Conservation (phyloP, 805 yeast genomes). For the Candida sphagnicola region DNA sequence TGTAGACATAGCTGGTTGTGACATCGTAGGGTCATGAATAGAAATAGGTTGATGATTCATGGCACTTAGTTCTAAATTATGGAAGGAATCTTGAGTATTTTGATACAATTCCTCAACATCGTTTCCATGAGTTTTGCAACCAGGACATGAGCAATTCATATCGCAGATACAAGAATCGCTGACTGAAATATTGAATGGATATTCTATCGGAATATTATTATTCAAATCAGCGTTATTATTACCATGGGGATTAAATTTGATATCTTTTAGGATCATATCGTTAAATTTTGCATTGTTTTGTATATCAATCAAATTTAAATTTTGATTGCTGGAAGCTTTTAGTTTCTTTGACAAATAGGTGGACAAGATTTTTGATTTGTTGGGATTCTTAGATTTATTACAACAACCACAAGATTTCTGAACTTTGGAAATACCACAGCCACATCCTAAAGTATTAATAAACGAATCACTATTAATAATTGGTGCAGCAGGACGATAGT, state of each 20-base stretch:
- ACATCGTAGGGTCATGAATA: neutral
- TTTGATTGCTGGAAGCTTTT: constrained; percentile 7
- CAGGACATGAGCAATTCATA: constrained; percentile 32
- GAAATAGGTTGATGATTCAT: neutral
- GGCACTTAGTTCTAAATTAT: too few relatives aligned
- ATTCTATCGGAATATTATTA: neutral
- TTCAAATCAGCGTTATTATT: neutral
- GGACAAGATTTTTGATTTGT: constrained; percentile 32
- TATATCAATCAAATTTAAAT: neutral
- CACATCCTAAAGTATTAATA: constrained; percentile 31
- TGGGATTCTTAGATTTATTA: constrained; percentile 22
- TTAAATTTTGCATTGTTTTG: neutral
- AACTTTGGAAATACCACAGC: constrained; percentile 15
- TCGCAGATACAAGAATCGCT: constrained; percentile 36
- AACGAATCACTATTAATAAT: constrained; percentile 28
- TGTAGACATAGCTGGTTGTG: neutral
- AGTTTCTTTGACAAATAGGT: constrained; percentile 24
- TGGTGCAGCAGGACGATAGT: constrained; percentile 18
- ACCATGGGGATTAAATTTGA: neutral
- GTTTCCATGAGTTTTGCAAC: constrained; percentile 33
- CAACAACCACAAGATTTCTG: constrained; percentile 27
- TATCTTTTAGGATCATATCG: neutral
- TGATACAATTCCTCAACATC: constrained; percentile 4
- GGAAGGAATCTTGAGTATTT: neutral
- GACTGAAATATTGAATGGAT: constrained; percentile 30